Evolutionary conservation across 1,284 basidiomycete species (phyloP), one percentile per base, ranked within the genome.

Genomic region (Athelia sp.): DNA sequence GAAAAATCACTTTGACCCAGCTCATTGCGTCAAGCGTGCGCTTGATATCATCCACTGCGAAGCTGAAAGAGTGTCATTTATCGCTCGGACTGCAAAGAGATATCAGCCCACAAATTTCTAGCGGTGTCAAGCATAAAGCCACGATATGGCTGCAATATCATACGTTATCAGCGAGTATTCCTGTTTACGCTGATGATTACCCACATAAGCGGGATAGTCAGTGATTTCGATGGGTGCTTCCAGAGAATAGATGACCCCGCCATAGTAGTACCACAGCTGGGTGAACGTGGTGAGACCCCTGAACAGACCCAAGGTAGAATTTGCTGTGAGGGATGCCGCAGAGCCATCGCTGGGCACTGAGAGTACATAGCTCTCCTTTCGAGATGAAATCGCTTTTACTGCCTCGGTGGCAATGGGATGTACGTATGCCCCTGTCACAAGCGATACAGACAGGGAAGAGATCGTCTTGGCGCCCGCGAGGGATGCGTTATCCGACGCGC

Each of bases 271-370:
- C 70, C 75, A 76, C 21, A 89, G 63, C 63, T 86, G 83, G 35
- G 67, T 62, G 58, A 89, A 83, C 1, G 84, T 85, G 21, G 82
- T 79, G 47, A 88, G 58, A 0, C 84, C 87, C 24, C 87, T 69
- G 29, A 79, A 72, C 4, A 86, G 64, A 1, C 87, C 85, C 3
- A 90, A 62, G 0, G 82, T 72, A 24, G 79, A 78, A 48, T 73
- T 74, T 8, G 84, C 79, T 0, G 59, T 65, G 23, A 89, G 60
- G 0, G 63, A 70, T 9, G 80, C 82, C 1, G 53, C 45, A 0
- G 65, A 61, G 10, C 78, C 80, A 35, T 78, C 70, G 1, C 54
- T 56, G 0, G 79, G 79, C 2, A 87, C 63, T 0, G 53, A 59
- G 21, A 87, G 65, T 1, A 56, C 57, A 56, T 87, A 87, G 29